phyloP scores from a whole-genome alignment of 257 asterid genomes.

The Mitragyna speciosa region DNA sequence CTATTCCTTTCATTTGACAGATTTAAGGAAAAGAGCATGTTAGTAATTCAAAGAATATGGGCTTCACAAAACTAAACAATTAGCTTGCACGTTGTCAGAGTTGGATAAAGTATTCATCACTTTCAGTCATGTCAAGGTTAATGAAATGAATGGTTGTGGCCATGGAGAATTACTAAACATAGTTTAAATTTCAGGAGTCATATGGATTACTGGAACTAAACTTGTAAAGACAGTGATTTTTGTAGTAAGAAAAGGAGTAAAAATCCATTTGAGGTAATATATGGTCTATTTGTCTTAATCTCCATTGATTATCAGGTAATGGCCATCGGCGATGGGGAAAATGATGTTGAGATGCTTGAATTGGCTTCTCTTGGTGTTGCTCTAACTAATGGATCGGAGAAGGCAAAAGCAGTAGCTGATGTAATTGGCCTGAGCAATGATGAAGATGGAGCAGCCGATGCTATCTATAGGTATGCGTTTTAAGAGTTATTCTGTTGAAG shows the following conservation, averaged over 20 bases:
- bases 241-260: not conserved
- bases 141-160: too few species aligned
- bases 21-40: too few species aligned
- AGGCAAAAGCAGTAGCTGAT: slow-evolving; percentile 84
- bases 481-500: slow-evolving; percentile 28
- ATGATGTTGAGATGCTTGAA: slow-evolving; percentile 94
- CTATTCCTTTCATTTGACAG: too few species aligned
- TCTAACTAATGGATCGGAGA: slow-evolving; percentile 82
- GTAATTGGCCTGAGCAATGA: slow-evolving; percentile 86
- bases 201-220: too few species aligned
- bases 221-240: too few species aligned
- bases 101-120: too few species aligned
- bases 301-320: slow-evolving; percentile 49
- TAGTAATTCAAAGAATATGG: too few species aligned
- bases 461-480: slow-evolving; percentile 84
- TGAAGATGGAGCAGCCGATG: slow-evolving; percentile 98
- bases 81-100: too few species aligned
- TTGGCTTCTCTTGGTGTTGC: slow-evolving; percentile 91
- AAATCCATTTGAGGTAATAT: not conserved
- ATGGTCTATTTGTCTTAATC: not conserved
- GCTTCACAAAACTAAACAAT: too few species aligned
- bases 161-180: too few species aligned
- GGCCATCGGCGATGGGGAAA: slow-evolving; percentile 99
- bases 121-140: too few species aligned
- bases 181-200: too few species aligned